Percentiles rank a stretch among this genome's conserved stretches.
phyloP scores from a whole-genome alignment of 176 grass and related monocot genomes.

The Neostapfia colusana region DNA sequence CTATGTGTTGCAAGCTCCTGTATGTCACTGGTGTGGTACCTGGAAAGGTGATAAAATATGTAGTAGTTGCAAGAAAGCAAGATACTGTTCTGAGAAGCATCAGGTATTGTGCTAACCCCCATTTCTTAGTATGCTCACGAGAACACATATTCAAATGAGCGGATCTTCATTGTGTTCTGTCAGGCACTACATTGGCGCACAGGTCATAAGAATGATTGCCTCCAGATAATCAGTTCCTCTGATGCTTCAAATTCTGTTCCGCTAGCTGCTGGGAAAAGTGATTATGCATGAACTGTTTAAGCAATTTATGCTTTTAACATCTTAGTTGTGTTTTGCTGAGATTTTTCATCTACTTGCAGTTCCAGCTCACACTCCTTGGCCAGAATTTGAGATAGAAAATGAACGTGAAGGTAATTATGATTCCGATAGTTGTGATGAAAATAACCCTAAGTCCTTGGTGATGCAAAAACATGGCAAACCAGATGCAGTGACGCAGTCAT shows the following conservation, averaged over 20 bases:
- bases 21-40: constrained; percentile 92
- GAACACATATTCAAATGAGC: constrained; percentile 6
- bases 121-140: neutral
- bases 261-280: constrained; percentile 42
- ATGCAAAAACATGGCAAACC: constrained; percentile 49
- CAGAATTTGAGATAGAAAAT: constrained; percentile 78
- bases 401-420: constrained; percentile 59
- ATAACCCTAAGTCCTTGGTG: constrained; percentile 58
- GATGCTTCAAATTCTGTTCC: constrained; percentile 47
- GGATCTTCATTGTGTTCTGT: constrained; percentile 29
- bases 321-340: constrained; percentile 28
- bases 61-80: constrained; percentile 67
- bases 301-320: constrained; percentile 24
- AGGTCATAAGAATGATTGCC: constrained; percentile 72
- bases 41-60: constrained; percentile 93
- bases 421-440: constrained; percentile 63
- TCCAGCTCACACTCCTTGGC: constrained; percentile 62
- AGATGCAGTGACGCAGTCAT: constrained; percentile 63
- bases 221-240: constrained; percentile 48
- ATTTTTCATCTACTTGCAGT: constrained; percentile 51
- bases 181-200: constrained; percentile 80
- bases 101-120: constrained; percentile 48
- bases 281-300: constrained; percentile 15
- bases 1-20: constrained; percentile 46
- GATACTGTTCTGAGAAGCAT: constrained; percentile 91